These are phyloP conservation scores for Aphanomyces euteiches DNA, from an alignment of 352 stramenopile species.

Conservation along the genomic window DNA sequence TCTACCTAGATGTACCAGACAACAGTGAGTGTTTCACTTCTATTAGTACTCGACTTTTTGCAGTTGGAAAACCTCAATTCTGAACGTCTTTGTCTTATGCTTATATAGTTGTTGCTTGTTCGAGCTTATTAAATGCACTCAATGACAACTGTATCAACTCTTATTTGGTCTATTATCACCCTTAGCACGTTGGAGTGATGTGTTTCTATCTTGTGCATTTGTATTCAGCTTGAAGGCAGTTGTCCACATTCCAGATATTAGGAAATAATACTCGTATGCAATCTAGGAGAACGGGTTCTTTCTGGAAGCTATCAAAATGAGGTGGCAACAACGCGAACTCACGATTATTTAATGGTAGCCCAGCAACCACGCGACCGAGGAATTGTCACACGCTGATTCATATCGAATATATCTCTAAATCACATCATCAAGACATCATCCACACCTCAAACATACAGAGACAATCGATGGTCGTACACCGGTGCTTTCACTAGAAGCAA, in stretches of 20 bases:
- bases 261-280: background rate
- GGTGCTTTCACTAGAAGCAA: slow-evolving; percentile 17
- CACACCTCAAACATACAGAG: slow-evolving; percentile 24
- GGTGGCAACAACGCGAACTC: slow-evolving; percentile 25
- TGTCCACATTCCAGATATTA: background rate
- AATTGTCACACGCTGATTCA: slow-evolving; percentile 23
- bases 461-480: slow-evolving; percentile 23
- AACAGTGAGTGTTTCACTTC: too few species aligned
- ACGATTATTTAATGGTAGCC: slow-evolving; percentile 18
- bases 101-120: too few species aligned
- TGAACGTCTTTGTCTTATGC: too few species aligned
- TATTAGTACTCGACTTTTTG: too few species aligned
- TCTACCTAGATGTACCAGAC: too few species aligned
- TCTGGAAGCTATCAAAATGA: slow-evolving; percentile 14
- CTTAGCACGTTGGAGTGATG: too few species aligned
- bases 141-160: too few species aligned
- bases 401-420: slow-evolving; percentile 24
- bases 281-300: too few species aligned
- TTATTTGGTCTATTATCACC: too few species aligned
- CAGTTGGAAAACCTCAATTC: too few species aligned
- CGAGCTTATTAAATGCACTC: too few species aligned
- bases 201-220: too few species aligned
- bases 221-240: background rate
- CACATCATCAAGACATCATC: slow-evolving; percentile 15
- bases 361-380: slow-evolving; percentile 11